Base-by-base conservation (phyloP, 1,139 yeast genomes). In the Wickerhamomyces sp. region DNA sequence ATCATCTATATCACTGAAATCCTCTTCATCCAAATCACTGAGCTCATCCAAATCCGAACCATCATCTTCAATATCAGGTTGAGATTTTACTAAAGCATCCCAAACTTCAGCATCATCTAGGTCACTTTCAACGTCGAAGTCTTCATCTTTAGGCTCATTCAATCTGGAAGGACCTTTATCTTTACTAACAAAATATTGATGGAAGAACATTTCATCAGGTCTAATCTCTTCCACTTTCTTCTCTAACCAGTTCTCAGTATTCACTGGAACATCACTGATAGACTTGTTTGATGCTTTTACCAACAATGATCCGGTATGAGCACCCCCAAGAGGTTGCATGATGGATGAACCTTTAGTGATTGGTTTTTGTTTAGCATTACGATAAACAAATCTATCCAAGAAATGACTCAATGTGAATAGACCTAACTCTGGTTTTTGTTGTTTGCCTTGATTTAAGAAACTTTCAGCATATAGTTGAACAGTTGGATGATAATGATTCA, bases 301-400 rank as follows among this genome's bases (percentile, higher is more conserved):
- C 53, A 90, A 75, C 48, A 87, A 70, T 1, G 83, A 71, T 9
- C 87, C 89, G n/a, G 90, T 83, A 40, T 71, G 70, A 1, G 84
- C 78, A 48, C 98, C 98, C 41, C 96, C 94, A 53, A 94, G 73
- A 42, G 99, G 98, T 72, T 93, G 99, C 98, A 94, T 94, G 63
- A 93, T 91, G 42, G 97, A 88, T 4, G 85, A 73, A 60, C 98
- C 98, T 62, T 87, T 84, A 34, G 84, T 71, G 15, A 65, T 59
- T 26, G 82, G 73, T 66, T 84, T 87, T 59, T 81, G 85, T 68
- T 88, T 89, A 44, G 97, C 90, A 63, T 90, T 90, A 68, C 88
- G 85, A 71, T 93, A 93, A 35, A 94, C 97, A 69, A 94, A 93
- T 65, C 96, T 79, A 66, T 93, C 97, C 69, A 93, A 75, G 77